phyloP scores from a whole-genome alignment of 2,329 filamentous ascomycete species.

The Emergomyces pasteurianus region DNA sequence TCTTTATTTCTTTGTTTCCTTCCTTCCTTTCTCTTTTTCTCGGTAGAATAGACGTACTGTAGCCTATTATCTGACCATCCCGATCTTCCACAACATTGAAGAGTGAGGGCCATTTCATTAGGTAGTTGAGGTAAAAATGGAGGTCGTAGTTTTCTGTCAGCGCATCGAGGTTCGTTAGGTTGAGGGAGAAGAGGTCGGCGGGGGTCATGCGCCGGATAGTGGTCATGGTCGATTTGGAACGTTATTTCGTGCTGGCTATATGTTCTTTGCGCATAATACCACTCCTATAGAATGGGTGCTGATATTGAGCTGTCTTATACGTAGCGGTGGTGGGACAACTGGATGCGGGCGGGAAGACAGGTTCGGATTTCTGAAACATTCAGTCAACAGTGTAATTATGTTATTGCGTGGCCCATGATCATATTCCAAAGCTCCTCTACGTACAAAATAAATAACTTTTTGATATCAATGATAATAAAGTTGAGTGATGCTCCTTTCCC shows the following conservation, averaged over 20 bases:
- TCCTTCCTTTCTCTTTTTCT: neutral
- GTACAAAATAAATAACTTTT: neutral
- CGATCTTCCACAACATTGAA: constrained; percentile 85
- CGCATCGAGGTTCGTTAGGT: constrained; percentile 88
- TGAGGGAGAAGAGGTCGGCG: constrained; percentile 76
- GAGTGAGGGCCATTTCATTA: constrained; percentile 87
- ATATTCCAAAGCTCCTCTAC: neutral
- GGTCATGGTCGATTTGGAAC: constrained; percentile 46
- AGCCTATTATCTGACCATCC: constrained; percentile 81
- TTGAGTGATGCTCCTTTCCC: neutral
- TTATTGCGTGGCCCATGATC: neutral
- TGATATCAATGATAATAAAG: neutral
- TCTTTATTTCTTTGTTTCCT: neutral
- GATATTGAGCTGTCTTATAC: neutral
- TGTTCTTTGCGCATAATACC: neutral
- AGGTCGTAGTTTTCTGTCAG: constrained; percentile 97
- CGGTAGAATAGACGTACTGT: constrained; percentile 52
- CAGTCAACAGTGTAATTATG: neutral
- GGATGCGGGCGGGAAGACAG: neutral
- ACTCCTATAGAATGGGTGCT: neutral
- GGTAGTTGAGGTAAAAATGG: constrained; percentile 89
- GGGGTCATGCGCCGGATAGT: constrained; percentile 77
- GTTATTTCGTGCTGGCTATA: neutral
- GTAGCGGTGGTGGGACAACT: neutral
- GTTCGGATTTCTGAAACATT: no score